A percentile compares a stretch with the other conserved stretches of the same genome.
phyloP scores from a whole-genome alignment of 345 rosid species.

The Citrus medica region DNA sequence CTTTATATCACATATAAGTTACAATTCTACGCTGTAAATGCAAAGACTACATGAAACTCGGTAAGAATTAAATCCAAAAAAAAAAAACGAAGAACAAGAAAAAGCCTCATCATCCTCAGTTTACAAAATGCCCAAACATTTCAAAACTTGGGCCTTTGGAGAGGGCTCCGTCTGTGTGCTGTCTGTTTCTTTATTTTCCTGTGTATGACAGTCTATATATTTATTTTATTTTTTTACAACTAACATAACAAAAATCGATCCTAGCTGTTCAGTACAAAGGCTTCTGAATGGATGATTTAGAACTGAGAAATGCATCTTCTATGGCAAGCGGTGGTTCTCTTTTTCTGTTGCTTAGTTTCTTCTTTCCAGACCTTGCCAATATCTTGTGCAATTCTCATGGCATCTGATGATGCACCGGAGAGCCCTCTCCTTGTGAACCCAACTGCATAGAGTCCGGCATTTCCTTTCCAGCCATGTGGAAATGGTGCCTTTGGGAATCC shows the following conservation, averaged over 20 bases:
- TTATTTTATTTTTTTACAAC: constrained; percentile 13
- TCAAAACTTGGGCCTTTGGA: constrained; percentile 52
- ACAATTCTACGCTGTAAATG: constrained; percentile 4
- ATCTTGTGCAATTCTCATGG: constrained; percentile 65
- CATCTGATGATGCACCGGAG: constrained; percentile 80
- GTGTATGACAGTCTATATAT: background rate
- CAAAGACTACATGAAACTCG: constrained; percentile 9
- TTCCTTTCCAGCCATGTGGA: constrained; percentile 92
- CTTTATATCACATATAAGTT: background rate
- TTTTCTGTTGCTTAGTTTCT: constrained; percentile 71
- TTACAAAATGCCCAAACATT: constrained; percentile 47
- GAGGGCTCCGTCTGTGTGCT: constrained; percentile 47
- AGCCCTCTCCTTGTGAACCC: constrained; percentile 94
- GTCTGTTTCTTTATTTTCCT: constrained; percentile 3
- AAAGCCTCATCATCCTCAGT: constrained; percentile 58
- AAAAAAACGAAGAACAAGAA: background rate
- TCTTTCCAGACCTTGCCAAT: constrained; percentile 75
- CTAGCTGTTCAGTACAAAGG: background rate
- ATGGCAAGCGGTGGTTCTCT: constrained; percentile 42
- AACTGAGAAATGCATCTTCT: constrained; percentile 74
- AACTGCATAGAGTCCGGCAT: constrained; percentile 75
- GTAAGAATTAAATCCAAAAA: background rate
- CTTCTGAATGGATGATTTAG: constrained; percentile 11
- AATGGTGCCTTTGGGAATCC: constrained; percentile 60
- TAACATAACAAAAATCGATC: background rate